Conservation (phyloP, 2,329 filamentous ascomycete genomes). For the Neofusicoccum sp. region DNA sequence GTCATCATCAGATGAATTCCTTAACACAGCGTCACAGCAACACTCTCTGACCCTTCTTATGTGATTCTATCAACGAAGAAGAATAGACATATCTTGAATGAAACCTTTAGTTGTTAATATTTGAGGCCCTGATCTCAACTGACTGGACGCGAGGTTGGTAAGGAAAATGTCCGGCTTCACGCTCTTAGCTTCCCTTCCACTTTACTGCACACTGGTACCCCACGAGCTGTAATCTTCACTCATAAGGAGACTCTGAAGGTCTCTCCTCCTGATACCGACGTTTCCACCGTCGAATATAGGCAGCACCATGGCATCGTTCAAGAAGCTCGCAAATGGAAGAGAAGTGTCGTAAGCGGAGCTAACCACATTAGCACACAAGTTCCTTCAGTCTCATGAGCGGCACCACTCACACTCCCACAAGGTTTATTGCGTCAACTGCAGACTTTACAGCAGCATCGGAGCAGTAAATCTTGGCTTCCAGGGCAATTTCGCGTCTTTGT, state of each 20-base stretch:
- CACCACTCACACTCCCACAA: slow-evolving; percentile 47
- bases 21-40: no score
- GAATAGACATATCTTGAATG: no score
- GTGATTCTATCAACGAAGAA: no score
- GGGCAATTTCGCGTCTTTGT: slow-evolving; percentile 45
- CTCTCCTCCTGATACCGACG: slow-evolving; percentile 51
- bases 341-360: slow-evolving; percentile 41
- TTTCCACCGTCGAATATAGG: slow-evolving; percentile 53
- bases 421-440: slow-evolving; percentile 51
- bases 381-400: background rate
- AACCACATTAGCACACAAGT: slow-evolving; percentile 20
- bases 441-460: slow-evolving; percentile 51
- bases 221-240: slow-evolving; percentile 48
- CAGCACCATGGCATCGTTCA: slow-evolving; percentile 12
- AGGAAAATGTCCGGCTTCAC: no score
- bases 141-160: no score
- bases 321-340: slow-evolving; percentile 42
- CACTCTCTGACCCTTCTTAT: no score
- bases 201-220: slow-evolving; percentile 25
- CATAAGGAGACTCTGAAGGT: slow-evolving; percentile 48
- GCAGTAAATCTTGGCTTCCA: slow-evolving; percentile 53
- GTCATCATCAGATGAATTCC: no score
- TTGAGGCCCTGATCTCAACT: no score
- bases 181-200: no score
- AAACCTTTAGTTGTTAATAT: no score